Conservation (phyloP, 768 basidiomycete genomes). For the Rhodotorula taiwanensis region DNA sequence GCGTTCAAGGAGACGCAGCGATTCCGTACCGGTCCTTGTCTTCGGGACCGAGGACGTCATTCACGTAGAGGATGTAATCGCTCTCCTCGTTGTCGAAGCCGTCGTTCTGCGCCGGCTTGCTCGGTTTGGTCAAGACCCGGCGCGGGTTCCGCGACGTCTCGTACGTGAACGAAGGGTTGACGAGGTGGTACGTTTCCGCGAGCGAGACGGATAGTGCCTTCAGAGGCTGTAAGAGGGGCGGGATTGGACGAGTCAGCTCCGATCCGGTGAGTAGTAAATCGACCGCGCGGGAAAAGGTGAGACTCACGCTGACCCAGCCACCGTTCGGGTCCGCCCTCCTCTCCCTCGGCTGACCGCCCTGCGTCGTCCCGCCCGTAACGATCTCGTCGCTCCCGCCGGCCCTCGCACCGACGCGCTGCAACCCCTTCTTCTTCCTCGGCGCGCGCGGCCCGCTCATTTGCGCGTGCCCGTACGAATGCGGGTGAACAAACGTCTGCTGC, state of each 20-base stretch:
- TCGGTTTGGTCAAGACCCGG: constrained; percentile 93
- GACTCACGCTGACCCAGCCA: constrained; percentile 49
- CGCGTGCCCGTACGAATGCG: no score
- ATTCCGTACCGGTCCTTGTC: constrained; percentile 81
- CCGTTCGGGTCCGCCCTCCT: constrained; percentile 66
- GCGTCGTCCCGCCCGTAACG: constrained; percentile 56
- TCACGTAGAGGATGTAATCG: constrained; percentile 98
- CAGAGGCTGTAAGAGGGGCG: constrained; percentile 49
- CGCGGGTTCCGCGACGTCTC: constrained; percentile 91
- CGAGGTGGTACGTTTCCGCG: constrained; percentile 82
- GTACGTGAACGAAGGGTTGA: constrained; percentile 91
- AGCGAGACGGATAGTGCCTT: constrained; percentile 76
- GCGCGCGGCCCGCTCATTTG: neutral
- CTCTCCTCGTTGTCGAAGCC: constrained; percentile 98
- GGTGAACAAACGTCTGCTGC: no score
- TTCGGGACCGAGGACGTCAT: constrained; percentile 91
- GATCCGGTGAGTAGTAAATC: neutral
- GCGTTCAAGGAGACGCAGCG: no score
- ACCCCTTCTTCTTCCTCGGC: constrained; percentile 46
- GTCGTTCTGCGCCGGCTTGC: constrained; percentile 90
- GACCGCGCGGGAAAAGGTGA: neutral
- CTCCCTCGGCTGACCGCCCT: constrained; percentile 53
- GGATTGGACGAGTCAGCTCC: neutral
- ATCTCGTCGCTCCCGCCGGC: constrained; percentile 62
- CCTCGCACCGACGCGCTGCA: constrained; percentile 74